phyloP scores from a whole-genome alignment of 352 stramenopile species.

The Globisporangium nodosum region DNA sequence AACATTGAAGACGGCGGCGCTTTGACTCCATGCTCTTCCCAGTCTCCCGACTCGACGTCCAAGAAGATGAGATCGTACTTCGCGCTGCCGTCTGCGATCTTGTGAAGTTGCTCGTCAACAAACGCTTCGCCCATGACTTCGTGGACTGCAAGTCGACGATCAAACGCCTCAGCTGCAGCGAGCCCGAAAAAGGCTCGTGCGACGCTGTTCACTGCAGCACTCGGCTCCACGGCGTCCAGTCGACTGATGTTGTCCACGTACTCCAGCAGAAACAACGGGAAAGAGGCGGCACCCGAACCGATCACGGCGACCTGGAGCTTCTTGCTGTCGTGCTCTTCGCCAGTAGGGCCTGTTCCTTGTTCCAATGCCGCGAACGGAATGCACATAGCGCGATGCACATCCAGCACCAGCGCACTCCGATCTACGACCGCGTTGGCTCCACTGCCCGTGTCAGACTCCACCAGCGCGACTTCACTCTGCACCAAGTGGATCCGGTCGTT shows the following conservation, averaged over 20 bases:
- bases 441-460: not conserved
- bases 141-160: conserved; percentile 26
- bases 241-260: conserved; percentile 21
- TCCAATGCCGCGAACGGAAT: conserved; percentile 22
- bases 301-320: conserved; percentile 32
- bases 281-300: conserved; percentile 46
- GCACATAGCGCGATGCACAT: conserved; percentile 64
- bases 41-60: conserved; percentile 58
- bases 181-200: conserved; percentile 44
- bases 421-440: conserved; percentile 20
- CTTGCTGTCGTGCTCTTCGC: not conserved
- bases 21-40: conserved; percentile 21
- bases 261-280: conserved; percentile 52
- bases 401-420: conserved; percentile 39
- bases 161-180: conserved; percentile 12
- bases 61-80: conserved; percentile 45
- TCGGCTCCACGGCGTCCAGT: conserved; percentile 63
- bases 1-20: conserved; percentile 44
- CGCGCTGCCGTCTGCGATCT: not conserved
- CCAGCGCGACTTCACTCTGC: conserved; percentile 62
- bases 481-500: conserved; percentile 64
- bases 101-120: conserved; percentile 15
- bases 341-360: conserved; percentile 11
- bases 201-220: conserved; percentile 32
- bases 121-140: conserved; percentile 42